Evolutionary conservation across 192 early-diverging fungal genomes (phyloP), one percentile per base, ranked within the genome.

Genomic region (Coemansia sp.): DNA sequence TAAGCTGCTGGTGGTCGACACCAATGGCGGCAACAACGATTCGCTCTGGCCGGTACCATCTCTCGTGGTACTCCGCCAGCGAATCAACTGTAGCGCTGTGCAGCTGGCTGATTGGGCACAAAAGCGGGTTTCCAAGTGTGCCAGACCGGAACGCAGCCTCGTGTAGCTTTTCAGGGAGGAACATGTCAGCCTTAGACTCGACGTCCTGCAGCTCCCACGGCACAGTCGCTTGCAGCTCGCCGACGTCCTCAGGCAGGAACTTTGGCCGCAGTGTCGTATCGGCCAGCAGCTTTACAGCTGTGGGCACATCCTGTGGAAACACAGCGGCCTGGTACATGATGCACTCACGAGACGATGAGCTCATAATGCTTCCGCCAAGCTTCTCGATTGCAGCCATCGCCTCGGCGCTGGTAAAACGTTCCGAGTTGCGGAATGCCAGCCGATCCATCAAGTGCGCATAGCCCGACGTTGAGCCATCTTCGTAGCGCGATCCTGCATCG

Each of bases 261-360:
- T 59, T 67, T 6, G 95, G 93, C 55, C 88, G 86, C 62, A 88
- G 84, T 22, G 95, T 87, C 7, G 92, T 90, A 53, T 96, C 88
- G 0, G 91, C 86, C 64, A 97, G 86, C 21, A 95, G 77, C 12
- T 83, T 61, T 38, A 95, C 51, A n/a, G 92, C 87, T 17, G 85
- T 80, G 1, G 79, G 70, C 21, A 95, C 65, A 75, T 96, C 93
- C 64, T 93, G 86, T 4, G 84, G 87, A 68, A 98, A 94, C 22
- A 98, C 88, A 6, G 92, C 88, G 6, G 91, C 89, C 71, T 96
- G 95, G 72, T 97, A 98, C 88, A 95, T 93, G 77, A 98, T 94
- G 56, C 90, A 85, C 71, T 98, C 97, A 29, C 95, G 88, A 21
- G 92, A 90, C 50, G 89, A 89, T 17, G 94, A 91, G 61, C 94